Conservation (phyloP, 169 alveolate genomes). For the Babesia gibsoni region DNA sequence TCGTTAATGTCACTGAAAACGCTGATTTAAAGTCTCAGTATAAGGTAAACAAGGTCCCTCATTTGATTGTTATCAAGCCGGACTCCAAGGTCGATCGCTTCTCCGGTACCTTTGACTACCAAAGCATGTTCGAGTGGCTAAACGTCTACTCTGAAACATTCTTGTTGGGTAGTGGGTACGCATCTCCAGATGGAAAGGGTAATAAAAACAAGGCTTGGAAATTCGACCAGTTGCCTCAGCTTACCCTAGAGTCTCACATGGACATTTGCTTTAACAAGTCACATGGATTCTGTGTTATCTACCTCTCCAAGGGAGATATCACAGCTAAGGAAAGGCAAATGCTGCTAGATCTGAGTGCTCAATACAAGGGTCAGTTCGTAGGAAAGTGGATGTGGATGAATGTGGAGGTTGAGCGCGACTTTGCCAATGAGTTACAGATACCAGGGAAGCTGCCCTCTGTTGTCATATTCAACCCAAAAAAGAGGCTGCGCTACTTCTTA, state of each 20-base stretch:
- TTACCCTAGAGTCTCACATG: conserved; percentile 77
- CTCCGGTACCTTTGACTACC: conserved; percentile 87
- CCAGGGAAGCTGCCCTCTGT: conserved; percentile 74
- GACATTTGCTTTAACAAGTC: conserved; percentile 83
- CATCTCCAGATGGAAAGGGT: conserved; percentile 70
- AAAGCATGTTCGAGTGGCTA: conserved; percentile 89
- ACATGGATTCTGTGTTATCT: conserved; percentile 79
- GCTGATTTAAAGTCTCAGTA: conserved; percentile 80
- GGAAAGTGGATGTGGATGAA: conserved; percentile 88
- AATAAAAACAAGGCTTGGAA: conserved; percentile 86
- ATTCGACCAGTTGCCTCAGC: conserved; percentile 77
- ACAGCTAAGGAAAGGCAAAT: conserved; percentile 72
- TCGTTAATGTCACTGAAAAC: conserved; percentile 68
- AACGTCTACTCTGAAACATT: conserved; percentile 94
- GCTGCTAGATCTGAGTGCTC: conserved; percentile 76
- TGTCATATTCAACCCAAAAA: conserved; percentile 79
- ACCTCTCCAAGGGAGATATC: conserved; percentile 73
- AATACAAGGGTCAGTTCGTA: conserved; percentile 77
- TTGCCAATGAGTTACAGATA: conserved; percentile 67
- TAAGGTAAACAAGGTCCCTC: conserved; percentile 85
- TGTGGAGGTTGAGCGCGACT: conserved; percentile 72
- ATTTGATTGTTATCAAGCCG: conserved; percentile 79
- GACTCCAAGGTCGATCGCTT: conserved; percentile 79
- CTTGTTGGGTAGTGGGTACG: conserved; percentile 92
- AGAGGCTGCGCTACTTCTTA: conserved; percentile 73